A percentile compares a stretch with the other conserved stretches of the same genome.
Conservation (phyloP, 2,329 filamentous ascomycete genomes). For the Fusarium sublunatum region DNA sequence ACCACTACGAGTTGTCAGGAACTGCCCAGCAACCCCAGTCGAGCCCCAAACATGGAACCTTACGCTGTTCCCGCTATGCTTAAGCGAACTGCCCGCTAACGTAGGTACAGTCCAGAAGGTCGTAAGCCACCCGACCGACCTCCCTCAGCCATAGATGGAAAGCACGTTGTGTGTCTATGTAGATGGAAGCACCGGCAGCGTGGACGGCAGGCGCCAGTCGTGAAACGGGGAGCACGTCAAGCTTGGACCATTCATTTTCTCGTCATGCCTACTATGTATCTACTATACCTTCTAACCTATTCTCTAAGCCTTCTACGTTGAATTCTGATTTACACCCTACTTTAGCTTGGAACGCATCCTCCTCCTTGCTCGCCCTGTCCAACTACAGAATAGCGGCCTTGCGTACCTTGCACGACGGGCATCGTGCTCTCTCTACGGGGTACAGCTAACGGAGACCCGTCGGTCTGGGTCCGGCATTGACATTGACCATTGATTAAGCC, state of each 20-base stretch:
- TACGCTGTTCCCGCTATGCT: conserved; percentile 41
- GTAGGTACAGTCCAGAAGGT: conserved; percentile 6
- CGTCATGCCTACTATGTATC: background rate
- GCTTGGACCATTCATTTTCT: conserved; percentile 18
- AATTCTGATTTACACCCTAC: background rate
- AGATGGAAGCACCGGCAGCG: conserved; percentile 20
- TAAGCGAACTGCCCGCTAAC: conserved; percentile 45
- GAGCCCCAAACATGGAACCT: conserved; percentile 37
- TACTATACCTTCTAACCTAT: conserved; percentile 3
- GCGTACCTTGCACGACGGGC: background rate
- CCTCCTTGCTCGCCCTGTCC: conserved; percentile 21
- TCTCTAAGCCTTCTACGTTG: conserved; percentile 17
- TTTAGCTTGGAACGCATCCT: background rate
- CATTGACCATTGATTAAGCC: conserved; percentile 29
- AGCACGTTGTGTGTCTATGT: background rate
- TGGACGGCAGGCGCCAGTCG: conserved; percentile 19
- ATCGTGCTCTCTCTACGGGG: conserved; percentile 4
- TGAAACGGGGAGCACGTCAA: conserved; percentile 12
- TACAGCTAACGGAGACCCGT: conserved; percentile 21
- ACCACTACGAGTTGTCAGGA: conserved; percentile 1
- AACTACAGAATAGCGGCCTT: background rate
- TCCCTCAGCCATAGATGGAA: conserved; percentile 17
- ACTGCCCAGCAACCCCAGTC: conserved; percentile 17
- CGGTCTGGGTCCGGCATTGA: conserved; percentile 40
- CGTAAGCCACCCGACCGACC: background rate